A percentile compares a stretch with the other conserved stretches of the same genome.
These are phyloP conservation scores for Kwoniella sp. DNA, from an alignment of 768 basidiomycete species.

Conservation along the genomic window DNA sequence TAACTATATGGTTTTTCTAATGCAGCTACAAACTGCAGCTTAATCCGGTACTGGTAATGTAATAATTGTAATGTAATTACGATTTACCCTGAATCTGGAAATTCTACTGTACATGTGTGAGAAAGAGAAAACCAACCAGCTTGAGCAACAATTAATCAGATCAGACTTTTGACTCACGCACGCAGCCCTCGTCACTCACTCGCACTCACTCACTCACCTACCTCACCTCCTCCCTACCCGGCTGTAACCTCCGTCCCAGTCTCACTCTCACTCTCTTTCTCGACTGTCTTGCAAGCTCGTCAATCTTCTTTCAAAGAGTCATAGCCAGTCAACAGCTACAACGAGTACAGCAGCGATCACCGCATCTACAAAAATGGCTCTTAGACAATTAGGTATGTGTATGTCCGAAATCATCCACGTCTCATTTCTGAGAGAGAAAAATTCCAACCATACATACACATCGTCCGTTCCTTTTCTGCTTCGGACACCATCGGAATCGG, in stretches of 20 bases:
- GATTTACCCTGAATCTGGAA: background rate
- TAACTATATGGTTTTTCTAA: too few species aligned
- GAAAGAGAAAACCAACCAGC: background rate
- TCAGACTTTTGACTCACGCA: too few species aligned
- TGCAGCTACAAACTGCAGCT: background rate
- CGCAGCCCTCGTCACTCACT: background rate
- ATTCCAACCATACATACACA: background rate
- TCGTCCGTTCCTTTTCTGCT: conserved; percentile 1
- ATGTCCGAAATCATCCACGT: conserved; percentile 10
- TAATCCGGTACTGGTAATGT: background rate
- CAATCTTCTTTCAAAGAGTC: too few species aligned
- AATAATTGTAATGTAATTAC: too few species aligned
- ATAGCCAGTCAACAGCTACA: too few species aligned
- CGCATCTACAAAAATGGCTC: conserved; percentile 35
- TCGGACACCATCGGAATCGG: conserved; percentile 1
- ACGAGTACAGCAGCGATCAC: too few species aligned
- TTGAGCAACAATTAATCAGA: too few species aligned
- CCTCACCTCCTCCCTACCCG: too few species aligned
- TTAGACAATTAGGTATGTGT: conserved; percentile 49
- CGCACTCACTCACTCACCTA: too few species aligned
- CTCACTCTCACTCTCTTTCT: too few species aligned
- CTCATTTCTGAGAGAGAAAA: background rate
- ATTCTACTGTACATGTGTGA: background rate
- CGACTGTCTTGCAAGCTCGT: too few species aligned
- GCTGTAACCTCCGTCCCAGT: too few species aligned